phyloP scores from a whole-genome alignment of 108 stramenopile species.

The Nitzschia sp. region DNA sequence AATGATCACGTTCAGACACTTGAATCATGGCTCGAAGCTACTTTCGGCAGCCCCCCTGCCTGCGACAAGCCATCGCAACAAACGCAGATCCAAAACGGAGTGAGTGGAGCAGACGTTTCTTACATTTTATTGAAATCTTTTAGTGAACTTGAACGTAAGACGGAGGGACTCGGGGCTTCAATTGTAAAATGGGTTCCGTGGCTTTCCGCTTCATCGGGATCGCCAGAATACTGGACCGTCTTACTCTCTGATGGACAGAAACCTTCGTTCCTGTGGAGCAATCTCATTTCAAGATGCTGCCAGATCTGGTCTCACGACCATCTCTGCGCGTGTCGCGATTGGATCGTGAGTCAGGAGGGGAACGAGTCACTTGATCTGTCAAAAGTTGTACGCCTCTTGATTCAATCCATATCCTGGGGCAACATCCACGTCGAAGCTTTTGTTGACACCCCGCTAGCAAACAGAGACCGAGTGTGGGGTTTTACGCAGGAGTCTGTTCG shows the following conservation, averaged over 20 bases:
- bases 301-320: constrained; percentile 43
- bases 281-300: constrained; percentile 48
- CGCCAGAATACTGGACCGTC: constrained; percentile 42
- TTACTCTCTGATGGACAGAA: constrained; percentile 38
- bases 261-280: constrained; percentile 30
- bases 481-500: constrained; percentile 18
- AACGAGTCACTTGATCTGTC: constrained; percentile 20
- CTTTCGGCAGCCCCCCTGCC: background rate
- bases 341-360: constrained; percentile 39
- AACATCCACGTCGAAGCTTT: constrained; percentile 23
- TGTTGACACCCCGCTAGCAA: constrained; percentile 1
- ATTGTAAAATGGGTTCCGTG: constrained; percentile 63
- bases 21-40: constrained; percentile 7
- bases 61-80: background rate
- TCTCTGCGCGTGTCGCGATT: constrained; percentile 43
- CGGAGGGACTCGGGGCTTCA: constrained; percentile 20
- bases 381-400: constrained; percentile 42
- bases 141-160: constrained; percentile 24
- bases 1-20: constrained; percentile 15
- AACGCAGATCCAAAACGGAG: background rate
- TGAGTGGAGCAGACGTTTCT: background rate
- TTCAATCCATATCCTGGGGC: constrained; percentile 34
- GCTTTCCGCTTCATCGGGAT: constrained; percentile 37
- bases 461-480: constrained; percentile 19
- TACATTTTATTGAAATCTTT: constrained; percentile 22